phyloP scores from a whole-genome alignment of 257 asterid species.

The Penstemon barbatus region DNA sequence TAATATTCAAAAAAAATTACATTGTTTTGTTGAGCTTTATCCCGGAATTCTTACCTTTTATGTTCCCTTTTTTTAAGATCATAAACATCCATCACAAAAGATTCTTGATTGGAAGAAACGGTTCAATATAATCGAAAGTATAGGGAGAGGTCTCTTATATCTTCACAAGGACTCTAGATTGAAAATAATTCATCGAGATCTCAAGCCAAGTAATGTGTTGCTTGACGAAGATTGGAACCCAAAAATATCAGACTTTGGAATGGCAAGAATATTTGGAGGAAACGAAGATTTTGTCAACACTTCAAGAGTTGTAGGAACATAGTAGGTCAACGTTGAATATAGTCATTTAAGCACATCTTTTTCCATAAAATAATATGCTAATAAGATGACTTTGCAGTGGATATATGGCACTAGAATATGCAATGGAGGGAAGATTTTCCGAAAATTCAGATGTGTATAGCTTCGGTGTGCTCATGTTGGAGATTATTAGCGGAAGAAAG shows the following conservation, averaged over 20 bases:
- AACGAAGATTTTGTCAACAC: slow-evolving; percentile 39
- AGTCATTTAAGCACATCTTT: not conserved
- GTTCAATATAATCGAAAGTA: slow-evolving; percentile 36
- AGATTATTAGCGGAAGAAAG: slow-evolving; percentile 35
- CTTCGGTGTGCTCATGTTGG: slow-evolving; percentile 36
- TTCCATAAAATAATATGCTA: not conserved
- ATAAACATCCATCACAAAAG: not conserved
- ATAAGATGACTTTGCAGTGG: slow-evolving; percentile 27
- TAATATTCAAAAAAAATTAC: too few species aligned
- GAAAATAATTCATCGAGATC: slow-evolving; percentile 43
- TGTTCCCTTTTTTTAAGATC: too few species aligned
- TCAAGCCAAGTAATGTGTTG: slow-evolving; percentile 42
- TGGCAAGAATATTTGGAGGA: slow-evolving; percentile 47
- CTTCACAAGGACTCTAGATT: slow-evolving; percentile 46
- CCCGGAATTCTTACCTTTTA: too few species aligned
- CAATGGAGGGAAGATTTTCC: slow-evolving; percentile 37
- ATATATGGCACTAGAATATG: slow-evolving; percentile 46
- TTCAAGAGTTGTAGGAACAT: slow-evolving; percentile 43
- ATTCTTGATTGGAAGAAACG: slow-evolving; percentile 38
- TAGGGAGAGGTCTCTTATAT: slow-evolving; percentile 43
- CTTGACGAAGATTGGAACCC: slow-evolving; percentile 45
- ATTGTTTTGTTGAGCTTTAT: too few species aligned
- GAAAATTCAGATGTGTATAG: slow-evolving; percentile 37
- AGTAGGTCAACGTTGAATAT: slow-evolving; percentile 26
- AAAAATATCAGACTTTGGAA: slow-evolving; percentile 45